Evolutionary conservation across 371 early-diverging fungal genomes (phyloP), one percentile per base, ranked within the genome.

Genomic region (Vairimorpha ceranae): DNA sequence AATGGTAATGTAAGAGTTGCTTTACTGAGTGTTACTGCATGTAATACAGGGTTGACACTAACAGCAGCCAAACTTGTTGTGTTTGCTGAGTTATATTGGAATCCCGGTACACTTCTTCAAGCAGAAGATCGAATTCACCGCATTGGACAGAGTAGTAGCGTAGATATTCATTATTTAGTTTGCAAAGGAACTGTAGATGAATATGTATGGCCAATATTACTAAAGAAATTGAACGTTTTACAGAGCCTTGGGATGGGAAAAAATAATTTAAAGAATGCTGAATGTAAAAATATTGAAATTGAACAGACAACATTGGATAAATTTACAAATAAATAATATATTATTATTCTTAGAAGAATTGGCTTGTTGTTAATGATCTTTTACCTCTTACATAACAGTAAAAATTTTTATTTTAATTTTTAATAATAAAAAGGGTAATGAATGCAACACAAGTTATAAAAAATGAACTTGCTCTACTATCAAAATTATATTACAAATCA

Each of bases 61-160:
- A 81, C 81, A 33, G 83, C 81, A 23, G 89, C 86, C 0, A 86
- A 84, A 70, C 45, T 80, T 7, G 88, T 88, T 1, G 63, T 88
- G 27, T 88, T 88, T 82, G 87, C 87, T 32, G 89, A 89, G 72
- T 74, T 89, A n/a, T 86, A 78, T 45, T 88, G 87, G 88, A 87
- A 85, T 30, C 89, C 89, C 0, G 87, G 86, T 8, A 82, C 83
- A 43, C 36, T 87, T 15, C 70, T 87, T n/a, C 88, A 83, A 61
- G 83, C 83, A 38, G 83, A 83, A 77, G 86, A 86, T 76, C 81
- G 87, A 30, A 78, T 85, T 41, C 85, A 86, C 65, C 78, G 88
- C 61, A 87, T 87, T 32, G 88, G 88, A 21, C 83, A 86, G 58
- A 60, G 69, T 27, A 79, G 76, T 4, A 69, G 66, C 51, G 87